Evolutionary conservation across 495 filamentous ascomycete genomes (phyloP).

Genomic region (Cercophora sp.): DNA sequence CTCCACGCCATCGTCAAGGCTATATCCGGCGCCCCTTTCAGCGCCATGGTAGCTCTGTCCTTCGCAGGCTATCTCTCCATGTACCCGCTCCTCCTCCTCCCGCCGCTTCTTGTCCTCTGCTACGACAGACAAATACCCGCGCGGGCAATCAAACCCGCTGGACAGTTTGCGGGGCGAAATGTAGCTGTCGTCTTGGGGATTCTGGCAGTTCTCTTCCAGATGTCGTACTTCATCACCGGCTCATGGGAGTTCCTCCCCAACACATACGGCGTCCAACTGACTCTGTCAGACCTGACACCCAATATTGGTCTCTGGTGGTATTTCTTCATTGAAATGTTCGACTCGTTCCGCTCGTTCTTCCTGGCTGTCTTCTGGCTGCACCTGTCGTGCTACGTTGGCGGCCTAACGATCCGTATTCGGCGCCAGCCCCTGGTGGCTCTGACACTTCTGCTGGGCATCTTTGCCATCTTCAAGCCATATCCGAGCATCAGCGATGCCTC

Average conservation of each 20-base stretch:
- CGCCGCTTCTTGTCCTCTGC: conserved; percentile 75
- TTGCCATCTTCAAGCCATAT: conserved; percentile 93
- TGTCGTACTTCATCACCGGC: conserved; percentile 73
- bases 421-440: conserved; percentile 82
- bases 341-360: conserved; percentile 96
- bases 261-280: conserved; percentile 87
- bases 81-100: conserved; percentile 81
- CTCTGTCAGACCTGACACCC: conserved; percentile 88
- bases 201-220: conserved; percentile 53
- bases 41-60: conserved; percentile 78
- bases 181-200: conserved; percentile 45
- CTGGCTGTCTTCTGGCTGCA: conserved; percentile 97
- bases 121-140: conserved; percentile 59
- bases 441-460: conserved; percentile 76
- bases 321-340: conserved; percentile 99
- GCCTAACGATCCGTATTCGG: conserved; percentile 72
- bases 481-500: conserved; percentile 85
- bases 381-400: conserved; percentile 80
- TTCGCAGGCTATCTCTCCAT: conserved; percentile 88
- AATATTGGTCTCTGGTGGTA: conserved; percentile 99
- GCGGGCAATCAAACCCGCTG: conserved; percentile 28
- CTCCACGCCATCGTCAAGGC: conserved; percentile 81
- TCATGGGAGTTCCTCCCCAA: conserved; percentile 82
- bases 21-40: conserved; percentile 65
- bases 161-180: conserved; percentile 51